These are phyloP conservation scores for Chaetomium fimeti DNA, from an alignment of 495 filamentous ascomycete genomes.

Conservation along the genomic window DNA sequence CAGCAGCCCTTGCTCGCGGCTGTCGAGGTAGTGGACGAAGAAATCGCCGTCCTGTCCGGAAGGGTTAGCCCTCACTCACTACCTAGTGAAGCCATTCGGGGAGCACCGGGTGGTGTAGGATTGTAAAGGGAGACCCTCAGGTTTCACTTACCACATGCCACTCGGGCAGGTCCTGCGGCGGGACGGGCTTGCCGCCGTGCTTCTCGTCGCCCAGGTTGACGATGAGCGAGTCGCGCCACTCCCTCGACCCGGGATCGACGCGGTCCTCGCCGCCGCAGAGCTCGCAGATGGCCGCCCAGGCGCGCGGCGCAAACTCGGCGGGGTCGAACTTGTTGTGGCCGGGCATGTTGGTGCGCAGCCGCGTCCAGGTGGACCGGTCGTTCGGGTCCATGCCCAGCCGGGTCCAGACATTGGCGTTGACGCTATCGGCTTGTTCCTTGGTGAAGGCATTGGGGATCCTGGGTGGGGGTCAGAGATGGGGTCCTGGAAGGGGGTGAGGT, in stretches of 20 bases:
- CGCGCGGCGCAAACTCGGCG: constrained; percentile 61
- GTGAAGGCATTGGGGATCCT: constrained; percentile 53
- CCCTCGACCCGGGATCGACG: constrained; percentile 47
- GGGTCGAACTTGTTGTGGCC: constrained; percentile 53
- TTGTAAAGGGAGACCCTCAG: constrained; percentile 61
- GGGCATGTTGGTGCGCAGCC: constrained; percentile 65
- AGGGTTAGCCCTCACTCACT: neutral
- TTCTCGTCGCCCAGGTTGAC: constrained; percentile 67
- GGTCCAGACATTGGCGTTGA: constrained; percentile 63
- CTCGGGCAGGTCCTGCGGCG: constrained; percentile 51
- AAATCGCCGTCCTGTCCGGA: neutral
- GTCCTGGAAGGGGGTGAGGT: neutral
- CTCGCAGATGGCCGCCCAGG: constrained; percentile 68
- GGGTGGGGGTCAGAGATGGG: constrained; percentile 8
- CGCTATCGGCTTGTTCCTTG: constrained; percentile 54
- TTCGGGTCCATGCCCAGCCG: constrained; percentile 64
- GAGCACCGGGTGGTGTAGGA: neutral
- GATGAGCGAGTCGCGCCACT: constrained; percentile 69
- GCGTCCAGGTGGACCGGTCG: constrained; percentile 67
- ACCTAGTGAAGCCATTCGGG: too few relatives aligned
- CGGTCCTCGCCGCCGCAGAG: constrained; percentile 66
- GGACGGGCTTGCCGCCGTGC: constrained; percentile 49
- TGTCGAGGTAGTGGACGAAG: constrained; percentile 63
- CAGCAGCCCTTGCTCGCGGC: constrained; percentile 67
- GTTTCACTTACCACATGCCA: constrained; percentile 66